phyloP scores from a whole-genome alignment of 306 rosid species.

The Trifolium fragiferum region DNA sequence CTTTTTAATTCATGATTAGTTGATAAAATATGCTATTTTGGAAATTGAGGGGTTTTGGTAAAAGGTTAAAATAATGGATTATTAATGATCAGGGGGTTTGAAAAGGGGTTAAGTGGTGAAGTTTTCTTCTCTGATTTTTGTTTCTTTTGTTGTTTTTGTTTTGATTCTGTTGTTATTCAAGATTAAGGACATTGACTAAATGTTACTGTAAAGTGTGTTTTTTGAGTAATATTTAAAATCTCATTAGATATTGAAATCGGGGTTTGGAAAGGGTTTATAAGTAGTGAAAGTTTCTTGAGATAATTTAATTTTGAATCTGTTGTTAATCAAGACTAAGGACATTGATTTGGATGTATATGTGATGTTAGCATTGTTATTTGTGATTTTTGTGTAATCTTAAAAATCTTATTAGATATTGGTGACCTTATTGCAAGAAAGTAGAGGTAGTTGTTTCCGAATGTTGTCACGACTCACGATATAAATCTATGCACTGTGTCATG shows the following conservation, averaged over 20 bases:
- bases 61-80: no score
- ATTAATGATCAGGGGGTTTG: no score
- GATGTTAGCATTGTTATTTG: not conserved
- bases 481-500: not conserved
- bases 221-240: not conserved
- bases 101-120: not conserved
- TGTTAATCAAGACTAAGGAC: not conserved
- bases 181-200: no score
- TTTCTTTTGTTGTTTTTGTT: not conserved
- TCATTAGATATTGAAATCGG: not conserved
- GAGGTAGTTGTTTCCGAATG: not conserved
- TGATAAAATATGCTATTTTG: no score
- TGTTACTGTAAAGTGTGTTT: not conserved
- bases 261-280: no score
- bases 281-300: no score
- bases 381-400: no score
- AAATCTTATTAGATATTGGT: no score
- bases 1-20: no score
- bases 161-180: not conserved
- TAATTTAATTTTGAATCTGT: no score
- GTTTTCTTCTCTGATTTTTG: not conserved
- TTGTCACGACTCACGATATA: constrained; percentile 4
- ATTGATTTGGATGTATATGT: not conserved
- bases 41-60: no score
- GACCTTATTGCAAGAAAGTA: constrained; percentile 9